A percentile compares a stretch with the other conserved stretches of the same genome.
These are phyloP conservation scores for Porogramme epimiltina DNA, from an alignment of 1,284 basidiomycete genomes.

Conservation along the genomic window DNA sequence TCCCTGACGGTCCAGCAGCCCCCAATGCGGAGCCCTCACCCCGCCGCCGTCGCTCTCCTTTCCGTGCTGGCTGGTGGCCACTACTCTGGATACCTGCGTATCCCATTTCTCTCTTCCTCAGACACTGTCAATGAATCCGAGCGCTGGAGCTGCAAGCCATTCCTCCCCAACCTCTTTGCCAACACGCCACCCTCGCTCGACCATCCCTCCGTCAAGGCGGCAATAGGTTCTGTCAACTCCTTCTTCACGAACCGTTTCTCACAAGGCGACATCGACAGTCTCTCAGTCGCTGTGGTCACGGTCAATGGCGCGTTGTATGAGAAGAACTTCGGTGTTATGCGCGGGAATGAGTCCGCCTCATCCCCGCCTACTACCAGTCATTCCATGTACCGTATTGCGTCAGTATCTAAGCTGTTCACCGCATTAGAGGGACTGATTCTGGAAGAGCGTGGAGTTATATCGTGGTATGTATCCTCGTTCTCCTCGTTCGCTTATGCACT, in stretches of 20 bases:
- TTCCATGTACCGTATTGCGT: conserved; percentile 35
- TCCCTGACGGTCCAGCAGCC: no score
- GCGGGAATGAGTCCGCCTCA: conserved; percentile 14
- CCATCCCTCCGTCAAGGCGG: conserved; percentile 5
- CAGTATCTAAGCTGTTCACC: conserved; percentile 50
- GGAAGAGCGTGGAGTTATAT: conserved; percentile 42
- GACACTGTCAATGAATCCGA: background rate
- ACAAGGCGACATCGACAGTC: conserved; percentile 18
- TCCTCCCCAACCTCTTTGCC: conserved; percentile 14
- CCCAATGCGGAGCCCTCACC: no score
- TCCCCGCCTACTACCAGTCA: conserved; percentile 14
- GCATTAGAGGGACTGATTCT: conserved; percentile 48
- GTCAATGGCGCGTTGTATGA: conserved; percentile 12
- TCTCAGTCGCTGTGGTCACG: conserved; percentile 18
- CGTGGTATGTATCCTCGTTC: conserved; percentile 33
- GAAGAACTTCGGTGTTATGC: conserved; percentile 16
- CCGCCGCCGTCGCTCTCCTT: no score
- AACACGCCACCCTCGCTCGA: conserved; percentile 1
- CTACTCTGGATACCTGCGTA: background rate
- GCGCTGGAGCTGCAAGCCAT: conserved; percentile 14
- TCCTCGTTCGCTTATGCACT: background rate
- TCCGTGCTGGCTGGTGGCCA: no score
- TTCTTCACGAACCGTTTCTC: conserved; percentile 10
- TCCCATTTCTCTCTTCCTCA: background rate
- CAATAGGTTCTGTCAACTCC: background rate